Percentiles rank a stretch among this genome's conserved stretches.
phyloP scores from a whole-genome alignment of 2,329 filamentous ascomycete species.

The Hirsutella rhossiliensis region DNA sequence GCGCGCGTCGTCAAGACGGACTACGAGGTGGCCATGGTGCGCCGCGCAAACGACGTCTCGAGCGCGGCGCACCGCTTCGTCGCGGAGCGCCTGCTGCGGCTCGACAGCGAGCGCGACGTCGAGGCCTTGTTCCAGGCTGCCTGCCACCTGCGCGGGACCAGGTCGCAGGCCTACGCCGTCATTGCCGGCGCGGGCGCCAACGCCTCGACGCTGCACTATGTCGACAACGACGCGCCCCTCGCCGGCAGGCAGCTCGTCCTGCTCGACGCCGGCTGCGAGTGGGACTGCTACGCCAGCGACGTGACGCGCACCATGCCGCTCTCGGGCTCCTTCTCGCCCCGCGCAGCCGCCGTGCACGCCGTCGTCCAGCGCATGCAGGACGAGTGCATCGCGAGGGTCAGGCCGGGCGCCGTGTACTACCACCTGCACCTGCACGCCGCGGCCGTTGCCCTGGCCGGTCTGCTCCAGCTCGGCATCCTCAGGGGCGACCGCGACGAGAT shows the following conservation, averaged over 20 bases:
- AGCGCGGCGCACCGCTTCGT: conserved; percentile 65
- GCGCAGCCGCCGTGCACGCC: conserved; percentile 62
- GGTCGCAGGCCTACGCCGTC: conserved; percentile 73
- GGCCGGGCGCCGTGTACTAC: conserved; percentile 58
- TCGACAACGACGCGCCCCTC: conserved; percentile 63
- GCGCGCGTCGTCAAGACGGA: conserved; percentile 72
- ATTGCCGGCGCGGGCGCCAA: conserved; percentile 80
- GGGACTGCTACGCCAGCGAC: conserved; percentile 74
- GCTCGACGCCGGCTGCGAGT: conserved; percentile 82
- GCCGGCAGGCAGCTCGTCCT: conserved; percentile 61
- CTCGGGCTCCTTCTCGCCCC: conserved; percentile 51
- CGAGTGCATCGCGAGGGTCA: conserved; percentile 55
- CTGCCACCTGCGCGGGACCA: conserved; percentile 62
- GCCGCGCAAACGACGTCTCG: conserved; percentile 69
- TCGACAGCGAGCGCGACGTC: conserved; percentile 70
- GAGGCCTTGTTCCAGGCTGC: conserved; percentile 65
- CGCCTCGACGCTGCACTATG: conserved; percentile 78
- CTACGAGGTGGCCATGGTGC: conserved; percentile 77
- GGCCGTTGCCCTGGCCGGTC: conserved; percentile 56
- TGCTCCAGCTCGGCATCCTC: conserved; percentile 62
- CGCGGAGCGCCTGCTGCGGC: conserved; percentile 46
- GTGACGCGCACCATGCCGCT: conserved; percentile 83
- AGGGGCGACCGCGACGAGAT: conserved; percentile 48
- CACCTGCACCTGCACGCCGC: conserved; percentile 64
- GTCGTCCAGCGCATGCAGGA: conserved; percentile 74